Evolutionary conservation across 2,329 filamentous ascomycete genomes (phyloP).

Genomic region (Dothideomycetes sp.): DNA sequence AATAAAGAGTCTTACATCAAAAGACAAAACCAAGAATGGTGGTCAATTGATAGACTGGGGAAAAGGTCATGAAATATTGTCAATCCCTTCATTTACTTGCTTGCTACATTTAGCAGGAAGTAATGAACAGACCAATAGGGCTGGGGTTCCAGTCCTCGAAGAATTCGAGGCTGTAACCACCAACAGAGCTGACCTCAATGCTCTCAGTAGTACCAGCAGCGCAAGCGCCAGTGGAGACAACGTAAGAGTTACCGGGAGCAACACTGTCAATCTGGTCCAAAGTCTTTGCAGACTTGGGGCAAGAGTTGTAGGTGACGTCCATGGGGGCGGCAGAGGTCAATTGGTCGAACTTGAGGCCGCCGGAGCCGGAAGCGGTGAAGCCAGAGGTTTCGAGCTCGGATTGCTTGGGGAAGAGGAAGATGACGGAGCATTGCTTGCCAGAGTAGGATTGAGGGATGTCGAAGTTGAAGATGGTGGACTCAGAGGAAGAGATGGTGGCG

Average conservation of each 20-base stretch:
- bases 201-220: constrained; percentile 20
- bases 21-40: too few relatives aligned
- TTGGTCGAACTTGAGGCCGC: constrained; percentile 27
- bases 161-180: constrained; percentile 19
- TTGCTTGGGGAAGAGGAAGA: constrained; percentile 36
- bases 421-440: constrained; percentile 39
- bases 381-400: constrained; percentile 27
- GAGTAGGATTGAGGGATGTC: constrained; percentile 32
- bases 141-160: constrained; percentile 20
- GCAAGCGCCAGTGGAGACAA: constrained; percentile 21
- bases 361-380: constrained; percentile 30
- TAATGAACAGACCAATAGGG: constrained; percentile 15
- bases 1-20: too few relatives aligned
- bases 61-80: too few relatives aligned
- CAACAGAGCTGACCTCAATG: constrained; percentile 17
- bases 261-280: not conserved
- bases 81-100: too few relatives aligned
- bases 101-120: constrained; percentile 16
- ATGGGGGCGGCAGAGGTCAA: constrained; percentile 18
- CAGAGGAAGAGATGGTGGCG: constrained; percentile 31
- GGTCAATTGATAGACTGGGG: too few relatives aligned
- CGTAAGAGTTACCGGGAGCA: constrained; percentile 23
- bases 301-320: constrained; percentile 20
- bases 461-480: constrained; percentile 38
- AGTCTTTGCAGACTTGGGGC: not conserved